A percentile compares a stretch with the other conserved stretches of the same genome.
Evolutionary conservation across 192 early-diverging fungal species (phyloP).

Genomic region (Backusella tarrabulga): DNA sequence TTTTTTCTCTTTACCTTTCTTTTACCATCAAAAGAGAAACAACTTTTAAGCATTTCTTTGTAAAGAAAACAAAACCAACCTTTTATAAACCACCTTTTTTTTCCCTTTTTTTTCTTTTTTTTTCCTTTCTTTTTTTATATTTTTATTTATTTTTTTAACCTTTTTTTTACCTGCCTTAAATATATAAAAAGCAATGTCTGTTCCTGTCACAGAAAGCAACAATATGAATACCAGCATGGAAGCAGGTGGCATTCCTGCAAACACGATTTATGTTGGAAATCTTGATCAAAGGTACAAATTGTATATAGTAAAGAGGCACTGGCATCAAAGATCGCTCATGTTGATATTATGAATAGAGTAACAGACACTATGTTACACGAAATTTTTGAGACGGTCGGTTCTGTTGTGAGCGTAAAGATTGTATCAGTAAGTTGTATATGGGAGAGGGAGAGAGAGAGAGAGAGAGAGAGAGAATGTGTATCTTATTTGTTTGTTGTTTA

Average conservation of each 20-base stretch:
- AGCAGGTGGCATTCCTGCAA: constrained; percentile 25
- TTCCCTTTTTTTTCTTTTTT: neutral
- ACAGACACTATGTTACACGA: constrained; percentile 54
- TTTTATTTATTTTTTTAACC: too few relatives aligned
- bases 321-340: neutral
- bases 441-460: constrained; percentile 54
- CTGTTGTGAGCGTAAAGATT: constrained; percentile 74
- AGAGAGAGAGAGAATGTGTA: constrained; percentile 2
- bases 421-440: constrained; percentile 62
- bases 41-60: neutral
- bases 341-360: constrained; percentile 7
- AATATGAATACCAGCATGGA: neutral
- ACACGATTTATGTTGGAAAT: constrained; percentile 83
- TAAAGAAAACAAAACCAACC: neutral
- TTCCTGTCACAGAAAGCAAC: neutral
- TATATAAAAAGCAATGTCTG: neutral
- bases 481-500: constrained; percentile 10
- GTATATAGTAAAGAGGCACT: neutral
- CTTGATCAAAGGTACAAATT: constrained; percentile 63
- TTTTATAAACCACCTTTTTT: neutral
- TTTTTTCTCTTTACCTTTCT: neutral
- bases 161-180: neutral
- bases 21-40: neutral
- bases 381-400: constrained; percentile 66
- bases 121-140: neutral